phyloP scores from a whole-genome alignment of 805 yeast species.

The Kuraishia hungarica region DNA sequence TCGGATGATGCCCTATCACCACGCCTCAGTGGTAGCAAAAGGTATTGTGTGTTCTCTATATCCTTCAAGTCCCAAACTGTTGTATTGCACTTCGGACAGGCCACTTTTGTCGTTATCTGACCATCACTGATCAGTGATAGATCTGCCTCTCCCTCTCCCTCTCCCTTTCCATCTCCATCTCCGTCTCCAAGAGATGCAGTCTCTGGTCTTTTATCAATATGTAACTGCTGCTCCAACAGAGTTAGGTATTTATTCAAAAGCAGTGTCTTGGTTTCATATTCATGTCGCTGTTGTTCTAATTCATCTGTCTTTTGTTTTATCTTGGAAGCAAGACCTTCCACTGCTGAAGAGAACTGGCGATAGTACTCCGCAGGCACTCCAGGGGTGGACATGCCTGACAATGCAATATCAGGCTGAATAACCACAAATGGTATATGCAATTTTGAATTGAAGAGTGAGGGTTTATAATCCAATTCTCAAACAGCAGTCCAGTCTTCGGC shows the following conservation, averaged over 20 bases:
- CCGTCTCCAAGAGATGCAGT: too few species aligned
- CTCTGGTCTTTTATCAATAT: background rate
- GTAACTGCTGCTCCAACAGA: background rate
- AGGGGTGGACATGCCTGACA: background rate
- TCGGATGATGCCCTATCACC: background rate
- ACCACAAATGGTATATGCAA: too few species aligned
- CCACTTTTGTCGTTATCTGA: background rate
- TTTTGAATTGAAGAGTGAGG: too few species aligned
- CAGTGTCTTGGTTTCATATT: background rate
- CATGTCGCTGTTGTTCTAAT: constrained; percentile 19
- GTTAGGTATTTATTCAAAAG: background rate
- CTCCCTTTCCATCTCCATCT: too few species aligned
- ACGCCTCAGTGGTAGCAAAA: constrained; percentile 3
- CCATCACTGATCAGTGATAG: background rate
- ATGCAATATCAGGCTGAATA: too few species aligned
- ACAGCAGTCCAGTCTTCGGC: too few species aligned
- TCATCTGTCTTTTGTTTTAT: constrained; percentile 29
- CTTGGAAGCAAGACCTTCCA: constrained; percentile 25
- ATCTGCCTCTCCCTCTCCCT: too few species aligned
- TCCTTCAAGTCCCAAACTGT: constrained; percentile 6
- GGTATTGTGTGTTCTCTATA: constrained; percentile 8
- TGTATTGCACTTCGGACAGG: constrained; percentile 10
- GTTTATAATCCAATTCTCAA: too few species aligned
- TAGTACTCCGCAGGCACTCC: background rate
- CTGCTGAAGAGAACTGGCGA: constrained; percentile 4